Base-by-base conservation (phyloP, 2,329 filamentous ascomycete genomes). In the Colletotrichum spinosum region DNA sequence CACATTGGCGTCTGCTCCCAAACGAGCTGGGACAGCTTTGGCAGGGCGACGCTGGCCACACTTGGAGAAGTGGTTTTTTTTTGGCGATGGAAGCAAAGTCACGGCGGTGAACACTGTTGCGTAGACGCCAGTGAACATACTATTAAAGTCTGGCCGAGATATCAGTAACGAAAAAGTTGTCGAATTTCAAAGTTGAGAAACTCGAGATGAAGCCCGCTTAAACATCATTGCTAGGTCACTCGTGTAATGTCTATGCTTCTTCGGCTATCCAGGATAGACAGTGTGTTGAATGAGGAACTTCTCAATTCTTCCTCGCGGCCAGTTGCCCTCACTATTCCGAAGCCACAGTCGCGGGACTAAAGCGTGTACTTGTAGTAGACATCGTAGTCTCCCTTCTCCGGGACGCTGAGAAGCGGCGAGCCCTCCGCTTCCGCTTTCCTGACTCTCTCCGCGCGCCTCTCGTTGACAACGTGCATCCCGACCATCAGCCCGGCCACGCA, bases 381-480 rank as follows among this genome's bases (percentile, higher is more conserved):
- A 35, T 46, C 44, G 17, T 15, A 45, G 53, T 55, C 53, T 12
- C 53, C 53, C 53, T 55, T 55, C 53, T 55, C 53, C n/a, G 39
- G 53, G 10, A 55, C 15, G 13, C 39, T 37, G 17, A 8, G 25
- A 7, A 55, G 39, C 2, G 53, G 39, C 11, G 39, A 46, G 6
- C 53, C 39, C 10, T 46, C 39, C 4, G 34, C 39, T 33, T 45
- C 53, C 9, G 44, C 53, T 33, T 55, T 44, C 39, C 44, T 45
- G 17, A 50, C 34, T 10, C 37, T 59, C 41, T 49, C 37, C 2
- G 69, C 69, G 12, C 76, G 75, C 53, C 71, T 70, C 25, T 69
- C 68, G 65, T 75, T 76, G 0, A 72, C 70, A 15, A 74, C 54
- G 12, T 70, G 70, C 10, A 76, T 71, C 8, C 72, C 67, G 1